Base-by-base conservation (phyloP, 352 stramenopile genomes). In the Albugo candida region DNA sequence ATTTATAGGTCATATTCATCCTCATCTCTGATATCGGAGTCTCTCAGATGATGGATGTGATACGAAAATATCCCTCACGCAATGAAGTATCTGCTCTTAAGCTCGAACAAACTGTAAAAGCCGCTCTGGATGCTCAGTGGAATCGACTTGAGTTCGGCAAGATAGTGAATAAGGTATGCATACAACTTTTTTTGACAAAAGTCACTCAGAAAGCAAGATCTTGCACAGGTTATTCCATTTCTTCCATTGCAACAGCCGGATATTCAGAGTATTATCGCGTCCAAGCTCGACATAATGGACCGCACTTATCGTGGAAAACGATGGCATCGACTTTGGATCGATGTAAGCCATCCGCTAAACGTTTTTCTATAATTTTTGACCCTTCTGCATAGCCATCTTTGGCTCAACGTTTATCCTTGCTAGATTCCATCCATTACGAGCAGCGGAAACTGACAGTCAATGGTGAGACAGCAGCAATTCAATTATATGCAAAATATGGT, bases 11-110 rank as follows among this genome's bases (percentile, higher is more conserved):
- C 11, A 81, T 93, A 51, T 94, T 94, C 41, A 56, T 94, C 45
- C 64, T 94, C 10, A 75, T 94, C 31, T 93, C 80, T 11, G 81
- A 94, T 53, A 91, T 94, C 56, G 81, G 81, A 11, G 74, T 83
- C 13, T 53, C 61, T 2, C 70, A 83, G 40, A 88, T 94, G 68
- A 75, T 87, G 49, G 63, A 83, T 19, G 62, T 89, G 12, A 72
- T 94, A 54, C 72, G 91, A 52, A 64, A 84, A 36, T 85, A 88
- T 51, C 60, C 79, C 11, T 66, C 59, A n/a, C 67, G 78, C 11
- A 61, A 78, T 31, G 68, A 81, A 19, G 69, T 81, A n/a, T 73
- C 77, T 0, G 56, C 59, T 5, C 49, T 65, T 8, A 53, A 71
- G 27, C 64, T 87, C 11, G 65, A 85, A 51, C 73, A 80, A 49